A percentile compares a stretch with the other conserved stretches of the same genome.
These are phyloP conservation scores for Hypoxylon crocopeplum DNA, from an alignment of 495 filamentous ascomycete genomes.

Conservation along the genomic window DNA sequence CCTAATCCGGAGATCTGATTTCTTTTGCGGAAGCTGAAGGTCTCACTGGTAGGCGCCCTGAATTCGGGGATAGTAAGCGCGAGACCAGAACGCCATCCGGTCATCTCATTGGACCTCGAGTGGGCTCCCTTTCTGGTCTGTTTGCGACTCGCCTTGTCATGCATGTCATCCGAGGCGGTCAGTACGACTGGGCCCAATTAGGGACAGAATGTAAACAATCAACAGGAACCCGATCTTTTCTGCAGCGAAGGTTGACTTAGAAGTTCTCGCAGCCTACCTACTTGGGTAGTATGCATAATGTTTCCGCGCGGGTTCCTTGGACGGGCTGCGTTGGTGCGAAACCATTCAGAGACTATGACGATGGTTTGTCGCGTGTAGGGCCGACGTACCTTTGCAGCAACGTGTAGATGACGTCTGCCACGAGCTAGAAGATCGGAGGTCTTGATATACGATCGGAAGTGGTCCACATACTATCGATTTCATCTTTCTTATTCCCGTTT, in stretches of 20 bases:
- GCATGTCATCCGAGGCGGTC: constrained; percentile 35
- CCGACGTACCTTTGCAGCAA: constrained; percentile 13
- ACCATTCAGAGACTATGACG: constrained; percentile 31
- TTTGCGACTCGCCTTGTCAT: constrained; percentile 29
- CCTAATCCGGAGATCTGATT: constrained; percentile 18
- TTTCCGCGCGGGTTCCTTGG: constrained; percentile 8
- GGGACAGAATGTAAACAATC: constrained; percentile 32
- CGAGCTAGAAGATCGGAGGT: constrained; percentile 20
- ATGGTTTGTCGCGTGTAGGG: constrained; percentile 16
- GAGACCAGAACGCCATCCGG: constrained; percentile 6
- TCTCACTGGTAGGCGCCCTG: constrained; percentile 26
- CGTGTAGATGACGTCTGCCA: constrained; percentile 30
- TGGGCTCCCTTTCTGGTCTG: constrained; percentile 3
- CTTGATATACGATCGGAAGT: constrained; percentile 22
- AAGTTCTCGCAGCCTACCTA: background rate
- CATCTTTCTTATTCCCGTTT: background rate
- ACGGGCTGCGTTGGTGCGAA: constrained; percentile 12
- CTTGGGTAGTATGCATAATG: too few relatives aligned
- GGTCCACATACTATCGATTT: constrained; percentile 35
- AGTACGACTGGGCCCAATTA: constrained; percentile 20
- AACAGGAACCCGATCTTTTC: constrained; percentile 21
- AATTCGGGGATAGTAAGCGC: constrained; percentile 30
- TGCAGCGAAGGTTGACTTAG: constrained; percentile 9
- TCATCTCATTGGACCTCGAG: constrained; percentile 19
- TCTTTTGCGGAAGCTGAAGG: constrained; percentile 32